Base-by-base conservation (phyloP, 2,329 filamentous ascomycete species). In the Hymenoscyphus infarciens region DNA sequence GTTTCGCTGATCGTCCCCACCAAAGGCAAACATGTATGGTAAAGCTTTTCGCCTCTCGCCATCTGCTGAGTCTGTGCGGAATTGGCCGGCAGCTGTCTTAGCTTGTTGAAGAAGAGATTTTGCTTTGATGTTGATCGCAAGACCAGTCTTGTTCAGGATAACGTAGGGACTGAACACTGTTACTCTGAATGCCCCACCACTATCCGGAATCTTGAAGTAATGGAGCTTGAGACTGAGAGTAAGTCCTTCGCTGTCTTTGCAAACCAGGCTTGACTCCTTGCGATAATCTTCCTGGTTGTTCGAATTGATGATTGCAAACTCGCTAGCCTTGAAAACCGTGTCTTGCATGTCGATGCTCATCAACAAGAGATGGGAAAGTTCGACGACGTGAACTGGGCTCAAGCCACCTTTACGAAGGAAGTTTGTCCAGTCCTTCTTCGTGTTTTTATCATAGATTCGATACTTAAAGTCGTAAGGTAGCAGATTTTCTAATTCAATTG, bases 381-480 rank as follows among this genome's bases (percentile, higher is more conserved):
- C 94, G 19, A 98, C 94, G 10, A 98, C 93, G 74, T 99, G 95
- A 0, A 99, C 93, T 0, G 96, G 96, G 74, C 95, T 99, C 62
- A 98, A 89, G 15, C 96, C 96, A 29, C 96, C 95, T 76, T 97
- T 98, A 62, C 95, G 87, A 56, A 99, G 79, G 78, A 99, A 99
- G 75, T 99, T 99, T 4, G 92, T 96, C 95, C 95, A 99, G 74
- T 99, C 95, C 74, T 96, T 97, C 81, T 94, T 96, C 0, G 93
- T 97, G 75, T 97, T 96, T 79, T 96, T 97, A 79, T 99, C 95
- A 73, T 98, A 99, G 61, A 99, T 98, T 61, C 94, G 87, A 75
- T 99, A 99, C 77, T 99, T 98, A 85, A 99, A 99, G 76, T 99
- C 95, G 73, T 95, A 98, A 0, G 95, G 95, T 42, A 99, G 79